Evolutionary conservation across 768 basidiomycete genomes (phyloP), one percentile per base, ranked within the genome.

Genomic region (Sutorius australiensis): DNA sequence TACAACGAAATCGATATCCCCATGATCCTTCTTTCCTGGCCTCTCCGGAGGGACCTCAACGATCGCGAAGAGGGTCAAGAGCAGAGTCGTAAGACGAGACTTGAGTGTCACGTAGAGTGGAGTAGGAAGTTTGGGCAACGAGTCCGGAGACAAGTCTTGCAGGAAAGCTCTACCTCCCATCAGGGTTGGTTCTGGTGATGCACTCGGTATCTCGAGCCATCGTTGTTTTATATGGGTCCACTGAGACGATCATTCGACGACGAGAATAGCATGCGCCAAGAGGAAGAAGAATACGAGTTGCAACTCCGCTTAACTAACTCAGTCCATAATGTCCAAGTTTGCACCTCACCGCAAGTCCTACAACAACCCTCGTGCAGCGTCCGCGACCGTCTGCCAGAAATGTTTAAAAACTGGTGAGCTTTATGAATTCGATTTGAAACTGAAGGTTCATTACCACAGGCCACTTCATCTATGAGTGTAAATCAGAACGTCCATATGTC

Each of bases 401-500:
- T 93, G 91, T 59, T 77, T 93, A 17, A 73, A 76, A 31, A 76
- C 78, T 66, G 89, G 89, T 85, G 31, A 50, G 38, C 31, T 34
- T 14, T 13, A 30, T 50, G 31, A 9, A 63, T 48, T 59, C 61
- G 19, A 40, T 17, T 36, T 16, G 30, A 41, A 27, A 28, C 36
- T 12, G 44, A 44, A 28, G 33, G 12, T 21, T 31, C 27, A 28
- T 36, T 38, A 17, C 48, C 41, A 34, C 64, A 84, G 94, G 93
- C 0, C 95, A 97, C 70, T 95, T 86, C 67, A 97, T 84, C 12
- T 98, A 86, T 65, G 82, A 97, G 72, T 98, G 95, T 80, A 92
- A 91, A 70, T 77, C 79, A 16, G 61, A 80, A 19, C 79, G 88
- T 3, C 89, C 92, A 24, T 98, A 97, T 67, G 76, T 92, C 37